Percentiles rank a stretch among this genome's conserved stretches.
Conservation (phyloP, 768 basidiomycete genomes). For the Pisolithus albus region DNA sequence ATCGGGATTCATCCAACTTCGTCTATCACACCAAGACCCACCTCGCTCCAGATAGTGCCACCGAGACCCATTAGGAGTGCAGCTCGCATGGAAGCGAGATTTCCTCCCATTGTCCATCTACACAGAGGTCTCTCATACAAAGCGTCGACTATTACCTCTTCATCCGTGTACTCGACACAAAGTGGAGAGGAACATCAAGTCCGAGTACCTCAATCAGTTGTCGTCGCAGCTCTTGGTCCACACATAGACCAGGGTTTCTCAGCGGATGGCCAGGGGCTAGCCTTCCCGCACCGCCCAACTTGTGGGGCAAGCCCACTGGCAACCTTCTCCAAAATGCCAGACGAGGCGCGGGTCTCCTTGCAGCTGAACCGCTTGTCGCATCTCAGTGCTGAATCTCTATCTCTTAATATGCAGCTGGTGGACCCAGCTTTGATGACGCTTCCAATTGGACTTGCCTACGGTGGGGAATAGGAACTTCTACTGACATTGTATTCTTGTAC, state of each 20-base stretch:
- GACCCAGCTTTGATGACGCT: conserved; percentile 11
- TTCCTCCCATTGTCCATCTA: background rate
- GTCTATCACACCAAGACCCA: background rate
- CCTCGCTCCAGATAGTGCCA: background rate
- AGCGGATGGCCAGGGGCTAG: background rate
- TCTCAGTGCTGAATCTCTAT: conserved; percentile 22
- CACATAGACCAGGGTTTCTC: conserved; percentile 12
- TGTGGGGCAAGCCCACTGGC: background rate
- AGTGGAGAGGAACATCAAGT: conserved; percentile 32
- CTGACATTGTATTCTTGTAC: background rate
- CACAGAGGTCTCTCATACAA: conserved; percentile 6
- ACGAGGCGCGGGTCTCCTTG: background rate
- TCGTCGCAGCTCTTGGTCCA: conserved; percentile 33
- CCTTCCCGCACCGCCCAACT: background rate
- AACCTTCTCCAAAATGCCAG: background rate
- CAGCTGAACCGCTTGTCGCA: conserved; percentile 23
- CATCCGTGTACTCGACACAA: conserved; percentile 32
- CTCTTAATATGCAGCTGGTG: conserved; percentile 7
- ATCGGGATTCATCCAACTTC: background rate
- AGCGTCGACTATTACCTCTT: conserved; percentile 29
- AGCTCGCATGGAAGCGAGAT: background rate
- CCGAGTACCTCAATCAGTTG: conserved; percentile 27
- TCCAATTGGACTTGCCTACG: conserved; percentile 21
- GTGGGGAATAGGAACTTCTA: conserved; percentile 16
- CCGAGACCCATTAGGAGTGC: background rate